Base-by-base conservation (phyloP, 2,329 filamentous ascomycete species). In the Dichotomopilus funicola region DNA sequence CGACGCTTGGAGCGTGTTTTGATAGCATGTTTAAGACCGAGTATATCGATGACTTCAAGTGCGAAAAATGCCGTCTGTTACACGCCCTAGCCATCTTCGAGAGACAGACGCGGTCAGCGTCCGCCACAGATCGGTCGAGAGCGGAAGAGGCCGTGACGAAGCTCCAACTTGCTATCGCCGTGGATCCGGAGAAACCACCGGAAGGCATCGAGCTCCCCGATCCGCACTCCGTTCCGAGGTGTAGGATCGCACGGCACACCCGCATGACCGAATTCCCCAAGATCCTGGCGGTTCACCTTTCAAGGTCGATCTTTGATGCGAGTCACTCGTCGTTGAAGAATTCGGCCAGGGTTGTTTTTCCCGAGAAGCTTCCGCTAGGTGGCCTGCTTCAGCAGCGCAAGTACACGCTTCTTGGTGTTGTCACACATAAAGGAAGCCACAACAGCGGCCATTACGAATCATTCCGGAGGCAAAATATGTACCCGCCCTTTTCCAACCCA, bases 361-460 rank as follows among this genome's bases (percentile, higher is more conserved):
- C 91, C 0, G 92, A 97, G 70, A 79, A 80, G n/a, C 72, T 99
- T 2, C 83, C 88, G 0, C 75, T 99, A 3, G 94, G 94, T 1
- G 85, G 90, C 0, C 75, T 97, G 31, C 72, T 94, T 44, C 81
- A 87, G 55, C 85, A 87, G 65, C 87, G 85, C 61, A 87, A 82
- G 67, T 99, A 96, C 72, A 89, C 86, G 64, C 77, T 99, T 5
- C 79, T 95, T 0, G 90, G 87, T 10, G 82, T 95, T 38, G 90
- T 99, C 38, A 95, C 89, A 27, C 94, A 99, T 68, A 95, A 95
- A 66, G 94, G 94, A 40, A 95, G 89, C 59, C 94, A 99, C 69
- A 87, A 96, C 67, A 96, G 91, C 65, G 94, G 94, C 0, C 94
- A 99, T 68, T 99, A 99, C 73, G 94, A 99, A 70, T 92, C 91